Evolutionary conservation across 257 asterid species (phyloP).

Genomic region (Salvia splendens): DNA sequence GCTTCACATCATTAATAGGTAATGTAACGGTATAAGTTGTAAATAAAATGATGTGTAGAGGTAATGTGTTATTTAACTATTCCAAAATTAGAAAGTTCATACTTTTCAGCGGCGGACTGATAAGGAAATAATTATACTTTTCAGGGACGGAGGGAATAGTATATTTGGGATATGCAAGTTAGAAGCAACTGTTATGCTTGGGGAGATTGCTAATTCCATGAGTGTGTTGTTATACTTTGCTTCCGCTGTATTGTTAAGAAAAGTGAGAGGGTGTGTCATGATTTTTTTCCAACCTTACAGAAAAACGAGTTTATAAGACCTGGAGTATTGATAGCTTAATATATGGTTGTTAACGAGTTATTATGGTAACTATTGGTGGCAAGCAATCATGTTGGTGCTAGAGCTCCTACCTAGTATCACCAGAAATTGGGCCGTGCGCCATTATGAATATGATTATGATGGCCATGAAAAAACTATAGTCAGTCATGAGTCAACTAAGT

Average conservation of each 20-base stretch:
- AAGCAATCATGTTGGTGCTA: background rate
- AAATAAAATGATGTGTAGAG: too few relatives aligned
- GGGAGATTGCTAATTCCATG: background rate
- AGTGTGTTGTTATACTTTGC: background rate
- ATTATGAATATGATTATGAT: conserved; percentile 2
- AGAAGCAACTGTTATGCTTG: conserved; percentile 2
- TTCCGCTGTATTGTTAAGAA: background rate
- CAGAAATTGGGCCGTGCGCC: background rate
- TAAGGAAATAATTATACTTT: too few relatives aligned
- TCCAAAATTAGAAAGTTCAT: too few relatives aligned
- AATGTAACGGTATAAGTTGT: too few relatives aligned
- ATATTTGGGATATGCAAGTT: background rate
- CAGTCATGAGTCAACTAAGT: background rate
- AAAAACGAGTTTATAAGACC: background rate
- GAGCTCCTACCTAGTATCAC: background rate
- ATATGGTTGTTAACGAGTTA: background rate
- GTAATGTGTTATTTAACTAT: too few relatives aligned
- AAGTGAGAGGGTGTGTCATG: background rate
- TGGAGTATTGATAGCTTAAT: background rate
- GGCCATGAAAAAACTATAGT: background rate
- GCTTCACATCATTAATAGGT: too few relatives aligned
- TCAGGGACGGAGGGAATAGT: too few relatives aligned
- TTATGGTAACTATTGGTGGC: background rate
- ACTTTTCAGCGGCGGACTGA: too few relatives aligned
- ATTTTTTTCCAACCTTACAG: background rate